Evolutionary conservation across 2,329 filamentous ascomycete species (phyloP), one percentile per base, ranked within the genome.

Genomic region (Chalara sp.): DNA sequence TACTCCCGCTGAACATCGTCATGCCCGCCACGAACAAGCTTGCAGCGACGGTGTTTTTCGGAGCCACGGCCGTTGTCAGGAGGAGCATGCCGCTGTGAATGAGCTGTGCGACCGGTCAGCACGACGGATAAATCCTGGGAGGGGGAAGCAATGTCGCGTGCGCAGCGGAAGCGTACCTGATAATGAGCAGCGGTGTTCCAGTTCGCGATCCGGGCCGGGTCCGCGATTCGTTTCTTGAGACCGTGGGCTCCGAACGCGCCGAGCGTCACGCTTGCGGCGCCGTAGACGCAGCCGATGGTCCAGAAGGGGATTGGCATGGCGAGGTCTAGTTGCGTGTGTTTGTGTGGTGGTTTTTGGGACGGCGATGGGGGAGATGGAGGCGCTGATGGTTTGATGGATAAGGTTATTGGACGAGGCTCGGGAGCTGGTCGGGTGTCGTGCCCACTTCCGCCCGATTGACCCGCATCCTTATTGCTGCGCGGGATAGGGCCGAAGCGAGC

Each of bases 211-310:
- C 74, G 74, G 10, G 71, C 66, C 3, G 82, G 81, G 57, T 85
- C 81, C 7, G 74, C 62, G 61, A 84, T 79, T 56, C 71, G 70
- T 53, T 75, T 75, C 68, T 84, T 85, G 40, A 86, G 70, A 8
- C 82, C 82, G 63, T 87, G 83, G 10, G 82, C 81, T 35, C 83
- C 83, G 65, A 86, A 87, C 0, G 83, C 83, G 32, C 83, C 83
- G 50, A 85, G 65, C 12, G 71, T 72, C 46, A 86, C 82, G 61
- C 77, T 76, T 5, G 76, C 69, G 7, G 81, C 83, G 65, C 81
- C 83, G 62, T 76, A 82, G 48, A 85, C 64, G 61, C 78, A 81
- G 54, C 80, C 82, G 48, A 83, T 67, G 40, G 76, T 80, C 77
- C 78, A 85, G 70, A 81, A 80, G n/a, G 60, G 54, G 41, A 56